Evolutionary conservation across 2,329 filamentous ascomycete genomes (phyloP).

Genomic region (Fusarium staphyleae): DNA sequence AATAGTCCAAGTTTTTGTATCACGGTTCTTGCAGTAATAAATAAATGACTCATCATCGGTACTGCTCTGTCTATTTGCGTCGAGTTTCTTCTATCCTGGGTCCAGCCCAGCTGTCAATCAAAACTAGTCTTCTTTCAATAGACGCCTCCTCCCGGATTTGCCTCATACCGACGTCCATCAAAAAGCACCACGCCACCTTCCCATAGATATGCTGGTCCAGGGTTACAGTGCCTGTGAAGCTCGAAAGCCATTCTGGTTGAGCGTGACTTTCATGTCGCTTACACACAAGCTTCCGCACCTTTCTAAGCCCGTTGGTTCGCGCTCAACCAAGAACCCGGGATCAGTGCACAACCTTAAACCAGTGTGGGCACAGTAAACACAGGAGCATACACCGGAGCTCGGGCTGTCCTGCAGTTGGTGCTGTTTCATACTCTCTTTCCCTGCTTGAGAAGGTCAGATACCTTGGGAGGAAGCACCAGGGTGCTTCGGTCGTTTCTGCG

Average conservation of each 20-base stretch:
- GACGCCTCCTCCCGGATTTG: slow-evolving; percentile 13
- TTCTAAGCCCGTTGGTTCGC: slow-evolving; percentile 1
- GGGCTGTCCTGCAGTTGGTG: not conserved
- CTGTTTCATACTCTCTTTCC: slow-evolving; percentile 62
- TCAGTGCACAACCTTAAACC: slow-evolving; percentile 6
- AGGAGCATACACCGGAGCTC: not conserved
- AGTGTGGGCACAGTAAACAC: slow-evolving; percentile 7
- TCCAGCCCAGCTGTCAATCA: slow-evolving; percentile 20
- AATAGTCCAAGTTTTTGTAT: slow-evolving; percentile 9
- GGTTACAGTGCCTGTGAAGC: not conserved
- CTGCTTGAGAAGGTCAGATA: slow-evolving; percentile 73
- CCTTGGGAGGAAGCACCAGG: slow-evolving; percentile 89
- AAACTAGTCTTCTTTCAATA: slow-evolving; percentile 23
- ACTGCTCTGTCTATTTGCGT: slow-evolving; percentile 18
- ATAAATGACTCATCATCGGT: slow-evolving; percentile 7
- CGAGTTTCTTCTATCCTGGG: slow-evolving; percentile 19
- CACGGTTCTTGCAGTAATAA: slow-evolving; percentile 2
- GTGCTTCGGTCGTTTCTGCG: slow-evolving; percentile 86
- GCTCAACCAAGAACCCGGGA: slow-evolving; percentile 8
- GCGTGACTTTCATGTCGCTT: slow-evolving; percentile 9
- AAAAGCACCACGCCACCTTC: not conserved
- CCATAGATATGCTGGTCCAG: not conserved
- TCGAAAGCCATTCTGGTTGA: not conserved
- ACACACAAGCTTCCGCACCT: slow-evolving; percentile 10
- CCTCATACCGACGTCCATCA: slow-evolving; percentile 8